Conservation (phyloP, 768 basidiomycete genomes). For the Macrolepiota albuminosa region DNA sequence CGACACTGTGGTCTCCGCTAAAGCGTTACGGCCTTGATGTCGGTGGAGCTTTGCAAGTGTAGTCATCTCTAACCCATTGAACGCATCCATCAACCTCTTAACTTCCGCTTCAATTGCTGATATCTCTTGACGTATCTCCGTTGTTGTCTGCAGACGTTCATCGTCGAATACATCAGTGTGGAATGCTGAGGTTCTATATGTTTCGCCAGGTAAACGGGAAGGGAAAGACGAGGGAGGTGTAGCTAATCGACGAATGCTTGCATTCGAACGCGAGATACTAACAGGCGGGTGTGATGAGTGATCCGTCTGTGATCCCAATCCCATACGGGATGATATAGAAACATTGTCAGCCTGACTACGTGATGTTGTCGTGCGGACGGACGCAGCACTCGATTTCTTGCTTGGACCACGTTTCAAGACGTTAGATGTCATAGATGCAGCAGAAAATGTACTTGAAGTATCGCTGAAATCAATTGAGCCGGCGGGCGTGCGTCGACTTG, state of each 20-base stretch:
- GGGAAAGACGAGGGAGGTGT: constrained; percentile 61
- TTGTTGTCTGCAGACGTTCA: constrained; percentile 52
- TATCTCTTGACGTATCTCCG: constrained; percentile 64
- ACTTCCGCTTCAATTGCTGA: constrained; percentile 66
- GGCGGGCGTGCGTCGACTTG: constrained; percentile 29
- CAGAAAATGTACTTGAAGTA: constrained; percentile 41
- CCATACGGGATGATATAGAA: constrained; percentile 41
- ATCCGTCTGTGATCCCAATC: constrained; percentile 25
- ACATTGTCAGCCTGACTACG: constrained; percentile 31
- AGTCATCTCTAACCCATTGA: constrained; percentile 72
- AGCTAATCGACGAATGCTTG: constrained; percentile 41
- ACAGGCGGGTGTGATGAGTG: constrained; percentile 21
- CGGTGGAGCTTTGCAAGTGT: constrained; percentile 51
- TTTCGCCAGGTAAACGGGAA: constrained; percentile 30
- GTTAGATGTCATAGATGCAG: constrained; percentile 31
- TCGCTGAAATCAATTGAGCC: constrained; percentile 42
- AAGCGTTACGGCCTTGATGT: constrained; percentile 19
- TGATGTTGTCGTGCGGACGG: constrained; percentile 41
- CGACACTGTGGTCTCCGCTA: constrained; percentile 16
- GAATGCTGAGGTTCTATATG: constrained; percentile 28
- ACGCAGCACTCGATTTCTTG: constrained; percentile 47
- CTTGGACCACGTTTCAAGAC: constrained; percentile 36
- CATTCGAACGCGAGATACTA: constrained; percentile 36
- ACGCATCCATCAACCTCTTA: constrained; percentile 68
- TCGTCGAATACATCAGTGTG: constrained; percentile 47